Base-by-base conservation (phyloP, 352 stramenopile species). In the Phytophthora europaea region DNA sequence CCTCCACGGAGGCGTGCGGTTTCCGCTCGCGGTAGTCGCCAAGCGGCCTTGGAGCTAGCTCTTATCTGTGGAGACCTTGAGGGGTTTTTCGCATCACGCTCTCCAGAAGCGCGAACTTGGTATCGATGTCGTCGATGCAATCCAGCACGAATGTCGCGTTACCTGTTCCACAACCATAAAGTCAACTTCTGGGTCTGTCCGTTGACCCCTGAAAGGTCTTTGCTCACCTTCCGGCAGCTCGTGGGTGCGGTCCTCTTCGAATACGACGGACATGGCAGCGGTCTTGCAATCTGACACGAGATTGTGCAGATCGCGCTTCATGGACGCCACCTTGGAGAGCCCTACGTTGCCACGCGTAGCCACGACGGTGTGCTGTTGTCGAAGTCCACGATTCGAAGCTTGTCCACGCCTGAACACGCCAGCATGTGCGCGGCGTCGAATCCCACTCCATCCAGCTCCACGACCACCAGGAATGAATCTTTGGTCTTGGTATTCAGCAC, bases 51-150 rank as follows among this genome's bases (percentile, higher is more conserved):
- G 31, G 94, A 97, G 54, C 96, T 98, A 13, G 98, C 98, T 40
- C 97, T 97, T 23, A 85, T 96, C 33, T n/a, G 89, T 94, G 72
- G 95, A 93, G n/a, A 94, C 82, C 72, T 90, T 91, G 54, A 95
- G 76, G 3, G 80, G 28, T 79, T 67, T 92, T 91, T 52, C 87
- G 74, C 2, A 92, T 88, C 69, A 97, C 99, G 45, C 97, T 84
- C 28, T 92, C 87, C 20, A 99, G 81, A 23, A 99, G 85, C 45
- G 96, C 88, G 3, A 93, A 85, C 78, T 99, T 99, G 51, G 98
- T 99, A 54, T 94, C 97, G 34, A 99, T 92, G 84, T 99, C 98
- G 80, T 99, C 98, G 79, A 99, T 99, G 67, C 97, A 99, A 81
- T 99, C 98, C 70, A 99, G 80, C 22, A 99, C 93, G 60, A 94